Evolutionary conservation across 345 rosid genomes (phyloP).

Genomic region (Chamaenerion angustifolium): DNA sequence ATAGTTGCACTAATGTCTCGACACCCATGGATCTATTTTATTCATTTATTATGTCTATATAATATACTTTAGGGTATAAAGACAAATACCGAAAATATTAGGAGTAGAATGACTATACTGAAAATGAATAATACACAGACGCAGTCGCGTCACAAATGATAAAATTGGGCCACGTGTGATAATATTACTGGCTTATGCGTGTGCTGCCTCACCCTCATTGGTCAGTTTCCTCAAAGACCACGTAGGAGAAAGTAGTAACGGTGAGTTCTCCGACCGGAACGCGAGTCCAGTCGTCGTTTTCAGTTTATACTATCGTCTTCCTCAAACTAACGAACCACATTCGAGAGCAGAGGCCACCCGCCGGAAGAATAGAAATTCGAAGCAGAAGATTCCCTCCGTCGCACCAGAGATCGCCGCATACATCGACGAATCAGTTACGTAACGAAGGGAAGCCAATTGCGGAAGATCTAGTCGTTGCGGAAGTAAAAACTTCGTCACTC

Average conservation of each 20-base stretch:
- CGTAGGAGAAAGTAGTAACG: slow-evolving; percentile 2
- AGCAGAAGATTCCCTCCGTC: too few relatives aligned
- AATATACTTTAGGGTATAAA: too few relatives aligned
- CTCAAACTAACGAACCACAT: not conserved
- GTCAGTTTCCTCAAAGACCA: slow-evolving; percentile 7
- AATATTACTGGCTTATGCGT: not conserved
- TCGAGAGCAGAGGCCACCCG: too few relatives aligned
- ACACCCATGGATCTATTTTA: too few relatives aligned
- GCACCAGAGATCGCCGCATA: not conserved
- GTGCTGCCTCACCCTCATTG: slow-evolving; percentile 7
- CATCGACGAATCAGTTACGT: not conserved
- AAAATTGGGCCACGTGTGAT: slow-evolving; percentile 5
- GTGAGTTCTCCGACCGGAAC: not conserved
- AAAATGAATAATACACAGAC: too few relatives aligned
- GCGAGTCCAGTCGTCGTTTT: not conserved
- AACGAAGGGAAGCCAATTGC: not conserved
- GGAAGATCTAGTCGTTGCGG: slow-evolving; percentile 17
- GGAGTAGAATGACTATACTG: too few relatives aligned
- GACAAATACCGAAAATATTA: too few relatives aligned
- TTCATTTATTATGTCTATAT: too few relatives aligned
- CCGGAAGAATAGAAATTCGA: too few relatives aligned
- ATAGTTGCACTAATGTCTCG: too few relatives aligned
- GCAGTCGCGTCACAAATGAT: not conserved
- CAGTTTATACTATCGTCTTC: not conserved
- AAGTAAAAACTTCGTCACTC: not conserved